Evolutionary conservation across 768 basidiomycete genomes (phyloP).

Genomic region (Terana coerulea): DNA sequence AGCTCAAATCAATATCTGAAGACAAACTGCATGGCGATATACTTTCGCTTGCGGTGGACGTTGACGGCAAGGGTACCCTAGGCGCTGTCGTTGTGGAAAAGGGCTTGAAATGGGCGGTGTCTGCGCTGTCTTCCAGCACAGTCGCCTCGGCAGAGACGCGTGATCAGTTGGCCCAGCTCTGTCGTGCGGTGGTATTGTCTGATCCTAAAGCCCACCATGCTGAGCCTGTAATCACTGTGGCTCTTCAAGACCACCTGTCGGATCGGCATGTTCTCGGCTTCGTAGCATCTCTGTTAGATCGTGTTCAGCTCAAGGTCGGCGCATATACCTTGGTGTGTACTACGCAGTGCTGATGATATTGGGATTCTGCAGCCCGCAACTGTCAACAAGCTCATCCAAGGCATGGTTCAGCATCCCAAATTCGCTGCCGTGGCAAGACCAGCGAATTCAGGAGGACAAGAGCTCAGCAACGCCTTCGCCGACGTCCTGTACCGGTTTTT

Average conservation of each 20-base stretch:
- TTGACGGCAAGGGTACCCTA: neutral
- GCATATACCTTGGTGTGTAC: neutral
- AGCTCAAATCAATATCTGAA: too few relatives aligned
- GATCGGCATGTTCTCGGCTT: conserved; percentile 29
- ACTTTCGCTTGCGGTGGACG: neutral
- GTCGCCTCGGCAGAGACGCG: neutral
- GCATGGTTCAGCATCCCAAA: conserved; percentile 63
- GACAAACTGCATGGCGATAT: too few relatives aligned
- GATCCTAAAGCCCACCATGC: conserved; percentile 53
- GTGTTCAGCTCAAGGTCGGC: conserved; percentile 49
- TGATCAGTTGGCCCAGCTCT: neutral
- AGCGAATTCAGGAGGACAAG: conserved; percentile 13
- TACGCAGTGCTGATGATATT: too few relatives aligned
- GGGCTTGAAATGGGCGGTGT: conserved; percentile 51
- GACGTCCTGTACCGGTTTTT: conserved; percentile 65
- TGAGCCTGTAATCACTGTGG: conserved; percentile 66
- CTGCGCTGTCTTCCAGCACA: conserved; percentile 36
- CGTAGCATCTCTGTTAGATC: conserved; percentile 22
- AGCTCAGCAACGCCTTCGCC: conserved; percentile 45
- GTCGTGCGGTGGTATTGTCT: conserved; percentile 4
- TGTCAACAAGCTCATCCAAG: conserved; percentile 76
- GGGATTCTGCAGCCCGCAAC: conserved; percentile 58
- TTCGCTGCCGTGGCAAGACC: conserved; percentile 47
- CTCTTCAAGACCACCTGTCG: conserved; percentile 57
- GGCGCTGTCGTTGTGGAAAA: conserved; percentile 35